Conservation (phyloP, 352 stramenopile species). For the Globisporangium emineosum region DNA sequence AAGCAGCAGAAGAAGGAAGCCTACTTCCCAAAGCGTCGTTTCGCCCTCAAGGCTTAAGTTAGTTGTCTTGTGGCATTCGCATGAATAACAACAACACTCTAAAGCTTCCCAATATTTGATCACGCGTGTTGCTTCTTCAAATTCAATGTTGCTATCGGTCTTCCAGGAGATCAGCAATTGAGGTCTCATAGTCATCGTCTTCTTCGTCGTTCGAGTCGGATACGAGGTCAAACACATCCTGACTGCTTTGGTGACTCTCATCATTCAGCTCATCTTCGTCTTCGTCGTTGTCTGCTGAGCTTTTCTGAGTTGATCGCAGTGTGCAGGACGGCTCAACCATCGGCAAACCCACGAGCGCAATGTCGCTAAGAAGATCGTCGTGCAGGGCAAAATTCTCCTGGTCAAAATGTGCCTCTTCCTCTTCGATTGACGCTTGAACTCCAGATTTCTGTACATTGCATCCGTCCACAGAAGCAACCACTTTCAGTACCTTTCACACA, state of each 20-base stretch:
- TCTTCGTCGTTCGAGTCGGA: constrained; percentile 57
- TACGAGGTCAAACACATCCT: constrained; percentile 48
- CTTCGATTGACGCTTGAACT: constrained; percentile 32
- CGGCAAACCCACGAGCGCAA: constrained; percentile 40
- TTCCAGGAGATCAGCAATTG: constrained; percentile 15
- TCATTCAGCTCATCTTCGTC: constrained; percentile 15
- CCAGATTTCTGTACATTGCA: constrained; percentile 31
- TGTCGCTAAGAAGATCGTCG: constrained; percentile 52
- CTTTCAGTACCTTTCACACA: neutral
- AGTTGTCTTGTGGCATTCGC: constrained; percentile 25
- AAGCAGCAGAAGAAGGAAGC: constrained; percentile 95
- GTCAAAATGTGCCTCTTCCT: constrained; percentile 16
- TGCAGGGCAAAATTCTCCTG: constrained; percentile 39
- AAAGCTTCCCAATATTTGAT: constrained; percentile 43
- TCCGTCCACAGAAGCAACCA: neutral
- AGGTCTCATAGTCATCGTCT: constrained; percentile 27
- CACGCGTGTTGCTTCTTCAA: constrained; percentile 10
- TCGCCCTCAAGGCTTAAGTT: constrained; percentile 97
- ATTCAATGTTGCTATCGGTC: constrained; percentile 14
- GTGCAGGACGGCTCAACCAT: constrained; percentile 41
- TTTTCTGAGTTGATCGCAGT: constrained; percentile 62
- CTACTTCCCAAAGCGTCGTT: constrained; percentile 96
- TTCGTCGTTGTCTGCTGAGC: constrained; percentile 22
- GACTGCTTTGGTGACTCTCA: constrained; percentile 10
- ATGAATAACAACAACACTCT: constrained; percentile 61